Evolutionary conservation across 805 yeast genomes (phyloP), one percentile per base, ranked within the genome.

Genomic region (Sungouiozyma intestinalis): DNA sequence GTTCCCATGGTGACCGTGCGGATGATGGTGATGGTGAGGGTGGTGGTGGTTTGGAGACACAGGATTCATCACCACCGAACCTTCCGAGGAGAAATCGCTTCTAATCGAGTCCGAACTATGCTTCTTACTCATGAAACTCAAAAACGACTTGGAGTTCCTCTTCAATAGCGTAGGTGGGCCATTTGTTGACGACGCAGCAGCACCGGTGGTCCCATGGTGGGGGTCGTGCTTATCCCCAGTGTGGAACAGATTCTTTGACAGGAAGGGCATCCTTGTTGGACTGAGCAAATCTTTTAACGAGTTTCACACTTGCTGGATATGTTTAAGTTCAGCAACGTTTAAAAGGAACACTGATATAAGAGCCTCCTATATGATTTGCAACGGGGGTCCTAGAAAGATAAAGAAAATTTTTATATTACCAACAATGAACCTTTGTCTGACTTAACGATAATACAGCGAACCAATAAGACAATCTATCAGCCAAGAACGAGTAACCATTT

Each of bases 31-130:
- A 18, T 32, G 16, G 16, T 33, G 33, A 17, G 24, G 29, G 21
- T 34, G 37, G 33, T 37, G 36, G 18, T 38, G 19, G 14, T 35
- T 32, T 29, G 40, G 42, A 8, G 39, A 16, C 13, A 21, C 40
- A 3, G 54, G 41, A 37, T 45, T 49, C n/a, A 46, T 42, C 8
- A 36, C 38, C 16, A 41, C 39, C 3, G 19, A 35, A 16, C 60
- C 54, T 35, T 55, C 60, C 3, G 45, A 33, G 5, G 60, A 56
- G 34, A 51, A 51, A 15, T 57, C 62, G 41, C 63, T 57, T 46
- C 53, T 55, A 14, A 56, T 41, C 1, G 63, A 58, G 21, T 59
- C 64, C 38, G 52, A 50, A 36, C 60, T 54, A 33, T 54, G 60
- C 35, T 58, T 55, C 42, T 56, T 50, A 43, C 53, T 53, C 46